A percentile compares a stretch with the other conserved stretches of the same genome.
Conservation (phyloP, 2,329 filamentous ascomycete genomes). For the Nemania serpens region DNA sequence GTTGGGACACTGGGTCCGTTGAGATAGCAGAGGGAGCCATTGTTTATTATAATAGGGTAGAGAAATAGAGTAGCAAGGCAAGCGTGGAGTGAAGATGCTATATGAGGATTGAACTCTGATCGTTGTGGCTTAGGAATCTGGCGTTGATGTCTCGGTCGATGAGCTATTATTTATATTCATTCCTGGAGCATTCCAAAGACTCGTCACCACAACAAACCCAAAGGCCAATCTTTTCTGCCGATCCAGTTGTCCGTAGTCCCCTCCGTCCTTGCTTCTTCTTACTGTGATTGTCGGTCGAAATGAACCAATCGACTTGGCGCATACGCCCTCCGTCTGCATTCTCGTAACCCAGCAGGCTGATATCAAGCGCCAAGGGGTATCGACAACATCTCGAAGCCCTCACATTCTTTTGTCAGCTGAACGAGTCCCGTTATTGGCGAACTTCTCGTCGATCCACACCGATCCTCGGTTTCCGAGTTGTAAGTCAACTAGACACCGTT, state of each 20-base stretch:
- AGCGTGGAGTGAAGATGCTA: not conserved
- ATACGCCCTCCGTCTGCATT: conserved; percentile 18
- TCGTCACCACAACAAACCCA: not conserved
- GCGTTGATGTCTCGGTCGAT: not conserved
- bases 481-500: conserved; percentile 1
- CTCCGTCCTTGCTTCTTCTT: conserved; percentile 14
- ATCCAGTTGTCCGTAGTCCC: conserved; percentile 7
- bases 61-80: not conserved
- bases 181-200: not conserved
- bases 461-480: conserved; percentile 16
- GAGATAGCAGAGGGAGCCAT: conserved; percentile 30
- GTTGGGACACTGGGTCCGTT: conserved; percentile 24
- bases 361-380: conserved; percentile 24
- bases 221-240: conserved; percentile 4
- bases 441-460: conserved; percentile 16
- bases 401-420: conserved; percentile 8
- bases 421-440: conserved; percentile 12
- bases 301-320: conserved; percentile 29
- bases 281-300: conserved; percentile 19
- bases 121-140: not conserved
- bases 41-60: not conserved
- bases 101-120: not conserved
- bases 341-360: conserved; percentile 9
- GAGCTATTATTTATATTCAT: conserved; percentile 29
- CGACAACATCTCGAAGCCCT: conserved; percentile 2